Base-by-base conservation (phyloP, 306 rosid genomes). In the Nissolia schottii region DNA sequence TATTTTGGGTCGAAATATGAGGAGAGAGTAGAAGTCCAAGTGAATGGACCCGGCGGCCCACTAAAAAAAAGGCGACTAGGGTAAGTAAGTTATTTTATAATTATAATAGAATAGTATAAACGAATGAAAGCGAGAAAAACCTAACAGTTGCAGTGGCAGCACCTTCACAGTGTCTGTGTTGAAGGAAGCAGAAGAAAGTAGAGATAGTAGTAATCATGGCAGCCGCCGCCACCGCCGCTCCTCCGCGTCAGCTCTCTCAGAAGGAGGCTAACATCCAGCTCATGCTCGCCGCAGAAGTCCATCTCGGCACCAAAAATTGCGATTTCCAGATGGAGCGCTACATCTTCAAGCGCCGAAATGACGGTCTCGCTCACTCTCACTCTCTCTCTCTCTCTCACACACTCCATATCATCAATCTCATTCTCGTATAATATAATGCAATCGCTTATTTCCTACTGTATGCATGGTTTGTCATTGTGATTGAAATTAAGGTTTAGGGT, bases 241-340 rank as follows among this genome's bases (percentile, higher is more conserved):
- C 84, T 1, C 79, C 96, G 10, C 97, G 89, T 3, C 85, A 78
- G 56, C 93, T 90, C 11, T 83, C 98, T 0, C 90, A 87, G 73
- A 93, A 88, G 82, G 97, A 93, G 67, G 81, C 85, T 5, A 96
- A 88, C 81, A 88, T 93, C 40, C 90, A 89, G 83, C 79, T 93
- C 92, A 90, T 90, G 97, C 57, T 93, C 71, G 93, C 97, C 0
- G 92, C 97, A 4, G 90, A 90, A 12, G 97, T 87, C 9, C 98
- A 93, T 25, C 85, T 93, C 14, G 98, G 98, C 51, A 93, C 98
- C 28, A 90, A 90, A 19, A 93, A 90, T 65, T 88, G 93, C 8
- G 87, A 93, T 28, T 90, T 83, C 10, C 98, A 93, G 65, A 90
- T 93, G 97, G 98, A 88, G n/a, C 84, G 98, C 1, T 93, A 90